Evolutionary conservation across 768 basidiomycete species (phyloP).

Genomic region (Pleurotus salmoneostramineus): DNA sequence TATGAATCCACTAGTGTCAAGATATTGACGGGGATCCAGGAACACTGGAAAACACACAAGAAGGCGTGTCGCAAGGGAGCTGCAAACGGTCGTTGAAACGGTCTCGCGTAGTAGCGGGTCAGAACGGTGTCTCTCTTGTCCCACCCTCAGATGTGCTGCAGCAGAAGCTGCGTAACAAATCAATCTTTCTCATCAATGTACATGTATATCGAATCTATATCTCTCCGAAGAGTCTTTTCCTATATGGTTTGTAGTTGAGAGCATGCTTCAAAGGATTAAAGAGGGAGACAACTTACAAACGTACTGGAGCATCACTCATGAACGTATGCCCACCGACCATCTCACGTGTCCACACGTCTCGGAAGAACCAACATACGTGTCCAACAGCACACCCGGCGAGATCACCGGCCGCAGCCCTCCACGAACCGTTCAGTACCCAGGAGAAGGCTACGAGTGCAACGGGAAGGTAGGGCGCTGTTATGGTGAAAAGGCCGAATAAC

Average conservation of each 20-base stretch:
- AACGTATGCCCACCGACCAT: constrained; percentile 74
- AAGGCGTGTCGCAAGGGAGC: constrained; percentile 16
- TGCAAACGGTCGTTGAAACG: constrained; percentile 4
- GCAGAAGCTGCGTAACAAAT: too few relatives aligned
- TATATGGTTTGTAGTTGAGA: constrained; percentile 19
- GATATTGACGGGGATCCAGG: constrained; percentile 9
- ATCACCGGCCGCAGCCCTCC: constrained; percentile 80
- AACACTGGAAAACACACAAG: constrained; percentile 24
- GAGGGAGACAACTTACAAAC: constrained; percentile 50
- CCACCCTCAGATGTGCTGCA: too few relatives aligned
- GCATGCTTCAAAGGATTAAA: constrained; percentile 7
- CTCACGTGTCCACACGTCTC: constrained; percentile 86
- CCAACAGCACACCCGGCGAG: constrained; percentile 85
- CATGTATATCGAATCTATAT: constrained; percentile 13
- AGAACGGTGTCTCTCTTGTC: too few relatives aligned
- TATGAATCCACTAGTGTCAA: background rate
- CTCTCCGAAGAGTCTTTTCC: constrained; percentile 69
- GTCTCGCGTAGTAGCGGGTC: too few relatives aligned
- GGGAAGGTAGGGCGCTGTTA: constrained; percentile 94
- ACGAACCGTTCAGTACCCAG: constrained; percentile 78
- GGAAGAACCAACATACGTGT: constrained; percentile 79
- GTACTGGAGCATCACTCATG: constrained; percentile 67
- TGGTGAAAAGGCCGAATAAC: constrained; percentile 90
- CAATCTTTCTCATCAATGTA: too few relatives aligned
- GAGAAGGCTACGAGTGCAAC: constrained; percentile 86